Percentiles rank a stretch among this genome's conserved stretches.
Evolutionary conservation across 2,329 filamentous ascomycete species (phyloP).

Genomic region (Torrubiella hemipterigena): DNA sequence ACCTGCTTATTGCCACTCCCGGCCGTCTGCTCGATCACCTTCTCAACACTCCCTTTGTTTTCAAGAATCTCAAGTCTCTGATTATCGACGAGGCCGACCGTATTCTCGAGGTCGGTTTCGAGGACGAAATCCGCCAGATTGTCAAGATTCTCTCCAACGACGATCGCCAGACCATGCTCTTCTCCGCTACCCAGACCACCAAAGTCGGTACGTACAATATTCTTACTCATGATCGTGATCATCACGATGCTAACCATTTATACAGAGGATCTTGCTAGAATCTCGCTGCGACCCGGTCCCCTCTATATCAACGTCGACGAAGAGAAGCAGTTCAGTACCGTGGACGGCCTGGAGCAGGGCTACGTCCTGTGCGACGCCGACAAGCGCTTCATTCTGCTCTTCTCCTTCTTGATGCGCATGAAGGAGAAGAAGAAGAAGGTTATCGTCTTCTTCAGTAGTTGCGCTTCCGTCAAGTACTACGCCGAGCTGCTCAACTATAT

Average conservation of each 20-base stretch:
- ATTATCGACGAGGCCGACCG: constrained; percentile 96
- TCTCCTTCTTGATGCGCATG: constrained; percentile 77
- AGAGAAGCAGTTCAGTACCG: constrained; percentile 78
- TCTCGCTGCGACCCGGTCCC: constrained; percentile 81
- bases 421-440: constrained; percentile 85
- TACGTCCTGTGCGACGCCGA: constrained; percentile 91
- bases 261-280: constrained; percentile 76
- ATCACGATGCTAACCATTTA: constrained; percentile 2
- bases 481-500: constrained; percentile 95
- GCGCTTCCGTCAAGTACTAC: constrained; percentile 92
- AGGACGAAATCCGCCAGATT: constrained; percentile 96
- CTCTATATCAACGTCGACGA: constrained; percentile 97
- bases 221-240: neutral
- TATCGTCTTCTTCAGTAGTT: constrained; percentile 91
- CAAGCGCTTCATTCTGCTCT: constrained; percentile 85
- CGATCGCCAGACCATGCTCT: constrained; percentile 90
- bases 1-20: constrained; percentile 86
- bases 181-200: constrained; percentile 95
- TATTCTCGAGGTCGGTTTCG: constrained; percentile 94
- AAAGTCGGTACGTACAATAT: constrained; percentile 72
- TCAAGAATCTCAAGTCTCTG: constrained; percentile 85
- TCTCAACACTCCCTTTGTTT: constrained; percentile 82
- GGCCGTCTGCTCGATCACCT: constrained; percentile 88
- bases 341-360: constrained; percentile 88
- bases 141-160: constrained; percentile 86